A percentile compares a stretch with the other conserved stretches of the same genome.
Conservation (phyloP, 345 rosid species). For the Melaleuca alternifolia region DNA sequence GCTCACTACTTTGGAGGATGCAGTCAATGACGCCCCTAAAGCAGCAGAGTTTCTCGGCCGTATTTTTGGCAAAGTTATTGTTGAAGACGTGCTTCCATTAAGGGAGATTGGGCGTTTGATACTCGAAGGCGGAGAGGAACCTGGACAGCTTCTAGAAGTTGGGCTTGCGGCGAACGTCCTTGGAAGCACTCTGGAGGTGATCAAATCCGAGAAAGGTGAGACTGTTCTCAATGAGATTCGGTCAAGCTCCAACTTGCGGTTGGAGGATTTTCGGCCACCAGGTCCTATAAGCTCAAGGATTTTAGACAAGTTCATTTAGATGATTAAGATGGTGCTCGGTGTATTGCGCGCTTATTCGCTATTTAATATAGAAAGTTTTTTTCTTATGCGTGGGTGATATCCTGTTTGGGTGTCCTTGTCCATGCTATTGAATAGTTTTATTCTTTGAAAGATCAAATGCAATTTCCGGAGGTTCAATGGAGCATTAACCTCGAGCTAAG, state of each 20-base stretch:
- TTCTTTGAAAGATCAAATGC: background rate
- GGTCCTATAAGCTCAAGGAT: conserved; percentile 45
- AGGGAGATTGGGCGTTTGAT: conserved; percentile 48
- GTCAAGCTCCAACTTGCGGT: conserved; percentile 37
- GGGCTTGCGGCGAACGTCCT: conserved; percentile 87
- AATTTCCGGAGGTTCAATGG: background rate
- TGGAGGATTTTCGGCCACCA: conserved; percentile 69
- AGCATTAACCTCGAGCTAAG: background rate
- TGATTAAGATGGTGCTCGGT: conserved; percentile 26
- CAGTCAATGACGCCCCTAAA: conserved; percentile 85
- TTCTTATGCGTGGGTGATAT: conserved; percentile 9
- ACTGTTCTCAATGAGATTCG: conserved; percentile 34
- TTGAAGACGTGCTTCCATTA: conserved; percentile 39
- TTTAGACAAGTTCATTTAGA: conserved; percentile 67
- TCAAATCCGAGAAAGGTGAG: conserved; percentile 55
- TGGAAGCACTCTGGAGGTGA: conserved; percentile 60
- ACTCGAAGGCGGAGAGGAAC: conserved; percentile 63
- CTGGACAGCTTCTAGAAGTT: conserved; percentile 35
- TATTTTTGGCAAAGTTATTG: conserved; percentile 47
- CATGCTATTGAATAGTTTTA: conserved; percentile 5
- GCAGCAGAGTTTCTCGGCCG: conserved; percentile 79
- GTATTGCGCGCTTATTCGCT: conserved; percentile 11
- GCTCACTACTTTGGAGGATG: conserved; percentile 67
- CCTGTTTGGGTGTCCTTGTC: conserved; percentile 16
- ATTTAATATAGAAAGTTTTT: conserved; percentile 15